Evolutionary conservation across 2,329 filamentous ascomycete genomes (phyloP), one percentile per base, ranked within the genome.

Genomic region (Colletotrichum tropicicola): DNA sequence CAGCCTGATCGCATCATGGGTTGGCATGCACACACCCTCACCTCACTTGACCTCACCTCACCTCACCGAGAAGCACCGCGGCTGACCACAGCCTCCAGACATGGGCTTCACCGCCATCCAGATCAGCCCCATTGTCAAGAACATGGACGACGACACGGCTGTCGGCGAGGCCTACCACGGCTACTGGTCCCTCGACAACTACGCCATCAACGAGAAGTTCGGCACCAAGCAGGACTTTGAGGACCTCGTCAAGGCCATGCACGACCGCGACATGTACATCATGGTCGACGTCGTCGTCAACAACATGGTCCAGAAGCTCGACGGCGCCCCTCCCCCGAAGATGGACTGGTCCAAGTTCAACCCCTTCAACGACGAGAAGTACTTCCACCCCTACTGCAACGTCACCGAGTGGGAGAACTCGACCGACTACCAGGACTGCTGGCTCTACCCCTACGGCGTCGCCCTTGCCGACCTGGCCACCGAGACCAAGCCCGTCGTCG

Each of bases 381-480:
- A 89, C 70, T 92, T 86, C 75, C 89, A 92, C 72, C 43, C 82
- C 2, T 85, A 83, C 72, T 92, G 90, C 74, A 71, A 88, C 55
- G 81, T 82, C 60, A 73, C 90, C 73, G 89, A 87, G 75, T 73
- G 75, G 47, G 76, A 89, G 70, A 79, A 87, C 68, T 78, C 72
- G 48, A 77, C 78, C 70, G 70, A 82, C 66, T 79, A 83, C 68
- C 69, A 77, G 64, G 91, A 88, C 78, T 91, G 89, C 78, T 85
- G 84, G 82, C 82, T 80, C n/a, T 82, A 87, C 21, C 80, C 82
- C 0, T 77, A 85, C 19, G 82, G 80, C 19, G 82, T 87, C n/a
- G 80, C 82, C 0, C 83, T 92, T 2, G 87, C 89, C 0, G 89
- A 92, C 68, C 73, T 92, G 21, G 78, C 86, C 59, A 92, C 89